Evolutionary conservation across 352 stramenopile species (phyloP), one percentile per base, ranked within the genome.

Genomic region (Pythium pectinolyticum): DNA sequence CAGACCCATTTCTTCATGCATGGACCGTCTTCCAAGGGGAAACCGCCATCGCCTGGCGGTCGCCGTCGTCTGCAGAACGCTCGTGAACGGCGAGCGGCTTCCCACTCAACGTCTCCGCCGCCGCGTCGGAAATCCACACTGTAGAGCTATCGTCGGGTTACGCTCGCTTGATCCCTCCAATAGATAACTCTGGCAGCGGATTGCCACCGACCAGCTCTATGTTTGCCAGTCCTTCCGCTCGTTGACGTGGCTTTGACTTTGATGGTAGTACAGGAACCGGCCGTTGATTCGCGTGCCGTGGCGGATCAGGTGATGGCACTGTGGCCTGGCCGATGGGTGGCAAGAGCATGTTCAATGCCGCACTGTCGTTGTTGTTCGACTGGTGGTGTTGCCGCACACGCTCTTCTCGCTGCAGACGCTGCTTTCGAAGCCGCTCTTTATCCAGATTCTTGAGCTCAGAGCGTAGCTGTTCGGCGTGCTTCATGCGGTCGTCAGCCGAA

Each of bases 371-470:
- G 28, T 69, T 69, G 39, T 74, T 56, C 49, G 58, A 47, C 46
- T 63, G n/a, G 32, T 63, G n/a, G 32, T 78, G 73, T 20, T 67
- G 68, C 5, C 76, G 70, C 6, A 63, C 52, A n/a, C 76, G 67
- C 49, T 84, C 67, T 51, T 88, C 74, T 67, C 73, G 59, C 34
- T 73, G 56, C 43, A 69, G 7, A 9, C 74, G 51, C 30, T 84
- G 74, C 24, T 82, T 86, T 25, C 67, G 65, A 32, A 84, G 67
- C 1, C 77, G 74, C 6, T 84, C 67, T 58, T 74, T 80, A 24
- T 83, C 73, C 2, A 74, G 45, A 28, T 71, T 55, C 30, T 77
- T 73, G 43, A 82, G 47, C 45, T 88, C 75, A 0, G 37, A 45
- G 5, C 81, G 77, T 20, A 71, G 65, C 28, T 78, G 72, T 22